These are phyloP conservation scores for Sporothrix schenckii DNA, from an alignment of 2,329 filamentous ascomycete genomes.

Conservation along the genomic window DNA sequence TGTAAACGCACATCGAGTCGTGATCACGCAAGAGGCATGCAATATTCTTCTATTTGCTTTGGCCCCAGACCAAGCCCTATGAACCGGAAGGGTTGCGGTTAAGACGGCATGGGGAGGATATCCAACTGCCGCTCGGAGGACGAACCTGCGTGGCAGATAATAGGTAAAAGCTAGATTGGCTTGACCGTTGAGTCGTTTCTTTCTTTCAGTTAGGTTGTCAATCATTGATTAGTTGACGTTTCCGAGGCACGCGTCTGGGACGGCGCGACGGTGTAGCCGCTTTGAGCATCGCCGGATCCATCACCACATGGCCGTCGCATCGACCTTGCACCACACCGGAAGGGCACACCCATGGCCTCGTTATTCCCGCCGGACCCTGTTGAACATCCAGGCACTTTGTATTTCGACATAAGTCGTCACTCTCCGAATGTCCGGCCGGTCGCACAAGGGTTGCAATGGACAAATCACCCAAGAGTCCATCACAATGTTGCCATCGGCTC, in stretches of 20 bases:
- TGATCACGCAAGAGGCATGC: constrained; percentile 23
- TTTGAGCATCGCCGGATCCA: constrained; percentile 23
- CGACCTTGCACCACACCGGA: neutral
- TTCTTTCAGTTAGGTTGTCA: neutral
- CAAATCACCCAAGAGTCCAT: constrained; percentile 19
- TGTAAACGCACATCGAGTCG: neutral
- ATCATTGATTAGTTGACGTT: too few species aligned
- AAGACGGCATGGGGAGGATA: neutral
- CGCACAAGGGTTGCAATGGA: too few species aligned
- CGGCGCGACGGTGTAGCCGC: constrained; percentile 10
- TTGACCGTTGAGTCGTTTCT: neutral
- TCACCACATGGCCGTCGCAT: neutral
- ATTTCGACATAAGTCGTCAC: neutral
- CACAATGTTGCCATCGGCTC: constrained; percentile 1
- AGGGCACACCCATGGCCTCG: neutral
- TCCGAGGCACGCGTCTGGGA: too few species aligned
- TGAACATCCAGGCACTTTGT: neutral
- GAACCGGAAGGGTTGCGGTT: neutral
- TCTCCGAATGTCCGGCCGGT: too few species aligned
- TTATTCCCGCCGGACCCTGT: neutral
- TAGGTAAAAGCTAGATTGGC: neutral
- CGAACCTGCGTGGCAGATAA: neutral
- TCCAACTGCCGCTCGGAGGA: neutral
- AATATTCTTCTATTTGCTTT: neutral
- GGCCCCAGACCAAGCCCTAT: neutral